Base-by-base conservation (phyloP, 129 eudicot genomes). In the Flaveria robusta region DNA sequence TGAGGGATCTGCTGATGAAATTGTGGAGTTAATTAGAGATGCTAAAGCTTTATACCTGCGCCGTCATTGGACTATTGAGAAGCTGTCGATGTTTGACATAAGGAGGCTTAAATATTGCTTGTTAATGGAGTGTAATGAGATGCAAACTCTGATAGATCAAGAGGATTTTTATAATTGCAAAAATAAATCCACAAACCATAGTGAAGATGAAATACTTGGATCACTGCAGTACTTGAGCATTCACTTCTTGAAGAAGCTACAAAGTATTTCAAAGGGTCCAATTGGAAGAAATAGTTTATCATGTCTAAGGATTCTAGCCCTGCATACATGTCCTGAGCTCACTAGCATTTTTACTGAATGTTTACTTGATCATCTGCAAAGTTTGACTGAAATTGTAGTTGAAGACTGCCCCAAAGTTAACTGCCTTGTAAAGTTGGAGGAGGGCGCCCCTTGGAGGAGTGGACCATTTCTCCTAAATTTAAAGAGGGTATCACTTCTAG, bases 101-200 rank as follows among this genome's bases (percentile, higher is more conserved):
- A 51, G 42, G 47, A 46, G 20, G 27, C 68, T 85, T 46, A 74
- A 81, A 52, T 52, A 68, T 26, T 81, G 88, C 58, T 66, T 85
- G 69, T 19, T 85, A 24, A 77, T 82, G 75, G 88, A 85, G 47
- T 85, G 88, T 74, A 82, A 74, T 62, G 83, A 85, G 83, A 68
- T 85, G 85, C 66, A n/a, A 55, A 74, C 81, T 7, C 9, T 81
- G 0, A 45, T 81, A 5, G 75, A 85, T 49, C 81, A 56, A 39
- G 60, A 37, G 52, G 81, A 77, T 66, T 29, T 64, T 34, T 59
- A 16, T 63, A 37, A 20, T 15, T 46, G 15, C 39, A 31, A 2
- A 66, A 46, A 26, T 51, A 78, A 27, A 51, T 29, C 13, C 24
- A 49, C 79, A n/a, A 65, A 16, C 24, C 19, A 66, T 39, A 5